Base-by-base conservation (phyloP, 192 early-diverging fungal genomes). In the Podila minutissima region DNA sequence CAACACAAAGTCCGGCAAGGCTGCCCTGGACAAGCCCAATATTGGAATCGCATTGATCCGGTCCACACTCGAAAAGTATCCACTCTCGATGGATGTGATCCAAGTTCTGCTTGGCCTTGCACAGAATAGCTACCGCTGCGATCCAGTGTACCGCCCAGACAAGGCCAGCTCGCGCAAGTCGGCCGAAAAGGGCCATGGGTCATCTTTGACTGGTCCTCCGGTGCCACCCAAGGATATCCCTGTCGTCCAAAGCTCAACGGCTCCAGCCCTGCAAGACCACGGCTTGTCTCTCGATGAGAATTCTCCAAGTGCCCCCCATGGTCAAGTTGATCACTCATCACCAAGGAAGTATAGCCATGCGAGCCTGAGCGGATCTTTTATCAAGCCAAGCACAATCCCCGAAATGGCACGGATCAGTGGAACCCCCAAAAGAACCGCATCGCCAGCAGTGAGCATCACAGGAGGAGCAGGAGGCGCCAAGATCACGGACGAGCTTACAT, bases 71-170 rank as follows among this genome's bases (percentile, higher is more conserved):
- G 69, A 71, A 59, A 79, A 74, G 55, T 76, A 84, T 32, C 67
- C 66, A 19, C 68, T 84, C 17, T 84, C 83, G 11, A 74, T 84
- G 73, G 83, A 84, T 46, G 75, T 84, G 22, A 84, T 78, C 22
- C 83, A 79, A 49, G 72, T 84, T 32, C 57, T 84, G 10, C 60
- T 84, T 0, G 83, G 83, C 17, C 66, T 84, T 48, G 75, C 75
- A 12, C 75, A 74, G 46, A 84, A 84, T 32, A 66, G 69, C 58
- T 84, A 84, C 50, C 71, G 76, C 10, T 74, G 75, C 60, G 75
- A 84, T 48, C 71, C 83, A 35, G 69, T 65, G 68, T 71, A 69
- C 58, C 65, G 77, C n/a, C 6, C 24, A 55, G 53, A 55, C 24
- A 46, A 46, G 41, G 41, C 3, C 13, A 46, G 41, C 41, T 26